phyloP scores from a whole-genome alignment of 1,139 yeast genomes.

The Zhuliangozyma parablackwelliae region DNA sequence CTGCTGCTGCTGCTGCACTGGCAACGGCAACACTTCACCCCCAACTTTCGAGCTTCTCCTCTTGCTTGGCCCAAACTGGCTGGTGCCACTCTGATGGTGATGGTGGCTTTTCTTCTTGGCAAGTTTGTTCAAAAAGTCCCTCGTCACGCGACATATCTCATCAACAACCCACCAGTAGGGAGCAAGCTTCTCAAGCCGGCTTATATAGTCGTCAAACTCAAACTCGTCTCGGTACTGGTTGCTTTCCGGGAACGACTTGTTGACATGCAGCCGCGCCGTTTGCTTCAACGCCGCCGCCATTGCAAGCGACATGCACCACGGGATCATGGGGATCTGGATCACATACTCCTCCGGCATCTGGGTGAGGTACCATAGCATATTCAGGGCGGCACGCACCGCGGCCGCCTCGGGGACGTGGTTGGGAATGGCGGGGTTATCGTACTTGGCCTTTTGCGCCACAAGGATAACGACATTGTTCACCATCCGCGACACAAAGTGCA shows the following conservation, averaged over 20 bases:
- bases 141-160: constrained; percentile 21
- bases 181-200: constrained; percentile 18
- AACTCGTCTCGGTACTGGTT: constrained; percentile 8
- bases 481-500: constrained; percentile 22
- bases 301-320: constrained; percentile 22
- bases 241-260: constrained; percentile 1
- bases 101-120: constrained; percentile 6
- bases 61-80: neutral
- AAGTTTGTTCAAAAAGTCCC: constrained; percentile 19
- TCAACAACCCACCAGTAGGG: constrained; percentile 29
- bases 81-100: neutral
- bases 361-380: constrained; percentile 22
- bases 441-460: constrained; percentile 24
- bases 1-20: no score
- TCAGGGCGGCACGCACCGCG: constrained; percentile 21
- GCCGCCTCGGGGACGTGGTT: constrained; percentile 20
- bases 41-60: no score
- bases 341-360: constrained; percentile 17
- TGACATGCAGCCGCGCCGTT: constrained; percentile 8
- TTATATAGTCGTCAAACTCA: constrained; percentile 17
- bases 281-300: constrained; percentile 14
- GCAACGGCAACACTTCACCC: no score
- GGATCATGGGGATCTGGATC: constrained; percentile 23
- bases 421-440: constrained; percentile 20
- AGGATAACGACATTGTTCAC: constrained; percentile 24